Base-by-base conservation (phyloP, 2,329 filamentous ascomycete genomes). In the Claviceps sorghi region DNA sequence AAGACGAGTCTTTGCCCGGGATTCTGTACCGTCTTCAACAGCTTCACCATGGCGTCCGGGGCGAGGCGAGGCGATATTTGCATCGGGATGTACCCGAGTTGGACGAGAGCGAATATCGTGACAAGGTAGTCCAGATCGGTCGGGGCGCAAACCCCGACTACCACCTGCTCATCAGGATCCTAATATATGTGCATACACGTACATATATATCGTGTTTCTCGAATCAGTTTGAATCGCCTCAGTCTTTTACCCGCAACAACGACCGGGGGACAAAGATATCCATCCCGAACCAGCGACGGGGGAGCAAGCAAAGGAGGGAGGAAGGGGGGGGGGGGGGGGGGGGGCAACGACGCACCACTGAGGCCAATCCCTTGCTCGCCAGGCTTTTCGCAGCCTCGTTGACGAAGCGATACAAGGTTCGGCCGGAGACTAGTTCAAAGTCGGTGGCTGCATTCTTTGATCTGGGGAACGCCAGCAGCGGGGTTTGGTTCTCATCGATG, bases 71-170 rank as follows among this genome's bases (percentile, higher is more conserved):
- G 42, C 9, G 49, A 51, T 21, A 46, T 32, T 19, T 43, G 43
- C 49, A 51, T 51, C 10, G 43, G 40, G 8, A 34, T 40, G 19
- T 46, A 51, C 3, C 32, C 42, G 30, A 46, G 49, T 7, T 34
- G 11, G 32, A 42, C 46, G 49, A 51, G 49, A n/a, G 49, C 42
- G 7, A 51, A 51, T 36, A 51, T 34, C 6, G 49, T 36, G 30
- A 51, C 42, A 32, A 51, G 29, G 32, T 45, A 51, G 49, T 46
- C 49, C 71, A 58, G 54, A 74, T 77, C 66, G 86, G 79, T 61
- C 88, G 79, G 65, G 84, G 78, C 65, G 83, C 82, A 45, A 40
- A 51, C 30, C 11, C 41, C 49, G 43, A 51, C 32, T 9, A 52
- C 50, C 4, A 34, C 13, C 4, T 9, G 22, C 10, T 47, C 29